phyloP scores from a whole-genome alignment of 2,329 filamentous ascomycete species.

The Hypoxylon sp. region DNA sequence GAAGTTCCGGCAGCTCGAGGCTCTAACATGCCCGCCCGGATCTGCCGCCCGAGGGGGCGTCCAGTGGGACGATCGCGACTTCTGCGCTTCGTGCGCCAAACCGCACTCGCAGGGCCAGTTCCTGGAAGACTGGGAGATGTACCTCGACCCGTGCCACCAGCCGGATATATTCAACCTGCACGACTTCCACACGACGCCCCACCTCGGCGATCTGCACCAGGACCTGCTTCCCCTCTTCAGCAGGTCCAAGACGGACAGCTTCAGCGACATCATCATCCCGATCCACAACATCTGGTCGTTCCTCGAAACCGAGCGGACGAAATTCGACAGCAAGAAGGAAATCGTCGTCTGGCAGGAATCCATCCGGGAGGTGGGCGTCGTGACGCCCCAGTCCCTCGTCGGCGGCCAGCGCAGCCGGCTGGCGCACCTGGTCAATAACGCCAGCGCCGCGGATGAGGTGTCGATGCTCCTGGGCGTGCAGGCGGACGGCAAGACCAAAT shows the following conservation, averaged over 20 bases:
- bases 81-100: slow-evolving; percentile 72
- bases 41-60: slow-evolving; percentile 70
- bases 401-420: slow-evolving; percentile 77
- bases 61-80: slow-evolving; percentile 71
- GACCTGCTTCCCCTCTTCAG: slow-evolving; percentile 81
- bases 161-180: slow-evolving; percentile 80
- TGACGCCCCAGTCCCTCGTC: slow-evolving; percentile 67
- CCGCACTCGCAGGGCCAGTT: slow-evolving; percentile 76
- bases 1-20: slow-evolving; percentile 50
- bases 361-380: slow-evolving; percentile 66
- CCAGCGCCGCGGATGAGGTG: slow-evolving; percentile 61
- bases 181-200: slow-evolving; percentile 76
- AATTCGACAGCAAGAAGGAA: slow-evolving; percentile 72
- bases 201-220: slow-evolving; percentile 70
- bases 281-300: slow-evolving; percentile 62
- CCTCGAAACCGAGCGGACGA: slow-evolving; percentile 58
- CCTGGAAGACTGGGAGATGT: slow-evolving; percentile 72
- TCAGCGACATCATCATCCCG: slow-evolving; percentile 82
- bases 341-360: slow-evolving; percentile 81
- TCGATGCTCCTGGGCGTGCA: slow-evolving; percentile 67
- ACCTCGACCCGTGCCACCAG: slow-evolving; percentile 78
- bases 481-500: slow-evolving; percentile 54
- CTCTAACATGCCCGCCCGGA: slow-evolving; percentile 69
- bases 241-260: slow-evolving; percentile 76
- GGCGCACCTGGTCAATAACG: slow-evolving; percentile 74